These are phyloP conservation scores for Apophysomyces sp. DNA, from an alignment of 371 early-diverging fungal species.

Conservation along the genomic window DNA sequence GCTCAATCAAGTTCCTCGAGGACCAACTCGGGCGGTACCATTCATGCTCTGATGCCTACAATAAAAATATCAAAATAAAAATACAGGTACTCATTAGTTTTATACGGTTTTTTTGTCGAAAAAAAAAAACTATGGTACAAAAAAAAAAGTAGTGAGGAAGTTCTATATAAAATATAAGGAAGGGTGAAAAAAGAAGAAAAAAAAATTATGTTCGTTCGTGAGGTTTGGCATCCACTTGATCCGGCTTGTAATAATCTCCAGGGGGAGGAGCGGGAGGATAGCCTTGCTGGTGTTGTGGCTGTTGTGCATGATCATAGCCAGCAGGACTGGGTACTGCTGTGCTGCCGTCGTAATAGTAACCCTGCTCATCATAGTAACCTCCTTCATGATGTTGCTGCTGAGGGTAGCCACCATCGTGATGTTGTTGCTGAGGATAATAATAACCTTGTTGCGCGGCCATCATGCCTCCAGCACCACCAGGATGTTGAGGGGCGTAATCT, in stretches of 20 bases:
- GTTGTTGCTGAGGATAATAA: conserved; percentile 29
- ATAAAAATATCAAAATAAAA: too few relatives aligned
- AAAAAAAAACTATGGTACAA: too few relatives aligned
- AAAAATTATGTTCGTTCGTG: not conserved
- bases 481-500: conserved; percentile 15
- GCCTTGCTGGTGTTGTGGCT: not conserved
- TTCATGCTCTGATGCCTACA: conserved; percentile 12
- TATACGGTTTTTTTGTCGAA: too few relatives aligned
- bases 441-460: conserved; percentile 16
- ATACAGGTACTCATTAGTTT: too few relatives aligned
- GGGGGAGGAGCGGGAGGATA: not conserved
- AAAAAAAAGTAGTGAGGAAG: too few relatives aligned
- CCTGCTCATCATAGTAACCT: conserved; percentile 32
- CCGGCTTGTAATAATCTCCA: not conserved
- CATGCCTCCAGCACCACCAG: not conserved
- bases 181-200: not conserved
- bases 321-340: conserved; percentile 14
- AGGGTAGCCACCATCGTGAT: conserved; percentile 21
- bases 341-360: conserved; percentile 26
- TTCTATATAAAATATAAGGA: not conserved
- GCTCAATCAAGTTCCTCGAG: conserved; percentile 12
- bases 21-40: conserved; percentile 4
- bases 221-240: conserved; percentile 1
- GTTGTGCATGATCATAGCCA: not conserved
- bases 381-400: conserved; percentile 17